Evolutionary conservation across 805 yeast genomes (phyloP).

Genomic region (Saccharomycopsis fodiens): DNA sequence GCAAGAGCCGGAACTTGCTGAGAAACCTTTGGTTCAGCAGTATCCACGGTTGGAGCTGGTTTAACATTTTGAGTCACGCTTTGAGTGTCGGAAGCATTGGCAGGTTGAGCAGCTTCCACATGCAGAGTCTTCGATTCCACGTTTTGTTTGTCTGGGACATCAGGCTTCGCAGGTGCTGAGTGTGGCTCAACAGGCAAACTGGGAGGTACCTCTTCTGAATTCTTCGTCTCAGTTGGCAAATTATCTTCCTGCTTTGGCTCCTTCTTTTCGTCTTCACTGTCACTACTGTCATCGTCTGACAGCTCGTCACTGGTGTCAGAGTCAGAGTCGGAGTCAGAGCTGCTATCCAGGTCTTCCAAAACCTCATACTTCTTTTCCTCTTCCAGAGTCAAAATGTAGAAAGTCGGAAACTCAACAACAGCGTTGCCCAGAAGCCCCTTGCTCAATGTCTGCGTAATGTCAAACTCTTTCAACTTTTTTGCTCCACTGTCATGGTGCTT

Average conservation of each 20-base stretch:
- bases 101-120: too few relatives aligned
- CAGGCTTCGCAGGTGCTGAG: too few relatives aligned
- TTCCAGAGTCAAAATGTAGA: constrained; percentile 2
- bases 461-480: background rate
- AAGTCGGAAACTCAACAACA: constrained; percentile 19
- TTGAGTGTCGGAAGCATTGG: too few relatives aligned
- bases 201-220: too few relatives aligned
- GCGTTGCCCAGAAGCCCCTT: constrained; percentile 2
- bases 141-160: too few relatives aligned
- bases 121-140: too few relatives aligned
- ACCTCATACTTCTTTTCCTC: background rate
- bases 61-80: too few relatives aligned
- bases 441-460: background rate
- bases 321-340: background rate
- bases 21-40: too few relatives aligned
- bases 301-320: constrained; percentile 1
- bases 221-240: background rate
- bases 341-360: background rate
- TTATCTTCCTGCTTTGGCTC: background rate
- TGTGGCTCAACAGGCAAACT: too few relatives aligned
- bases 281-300: constrained; percentile 19
- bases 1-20: too few relatives aligned
- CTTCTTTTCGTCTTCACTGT: background rate
- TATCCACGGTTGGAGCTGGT: too few relatives aligned
- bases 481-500: background rate